Conservation (phyloP, 371 early-diverging fungal species). For the Capniomyces stellatus region DNA sequence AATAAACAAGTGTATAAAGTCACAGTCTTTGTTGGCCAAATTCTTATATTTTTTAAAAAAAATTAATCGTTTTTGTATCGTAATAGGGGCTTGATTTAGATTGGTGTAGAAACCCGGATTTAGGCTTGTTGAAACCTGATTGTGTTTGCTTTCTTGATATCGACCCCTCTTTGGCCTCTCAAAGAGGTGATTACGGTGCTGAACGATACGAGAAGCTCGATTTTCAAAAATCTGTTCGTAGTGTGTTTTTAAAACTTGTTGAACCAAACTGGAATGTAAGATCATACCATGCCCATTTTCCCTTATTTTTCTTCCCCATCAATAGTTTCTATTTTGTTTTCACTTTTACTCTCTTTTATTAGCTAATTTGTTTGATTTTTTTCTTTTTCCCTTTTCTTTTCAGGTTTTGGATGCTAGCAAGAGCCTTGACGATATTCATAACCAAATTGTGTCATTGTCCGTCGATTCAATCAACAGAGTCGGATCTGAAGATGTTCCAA, state of each 20-base stretch:
- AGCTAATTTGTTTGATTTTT: no score
- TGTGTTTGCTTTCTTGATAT: slow-evolving; percentile 81
- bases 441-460: no score
- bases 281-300: no score
- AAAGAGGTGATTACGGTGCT: slow-evolving; percentile 79
- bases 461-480: no score
- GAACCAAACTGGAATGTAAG: slow-evolving; percentile 4
- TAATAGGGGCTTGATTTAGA: slow-evolving; percentile 33
- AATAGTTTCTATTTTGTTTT: no score
- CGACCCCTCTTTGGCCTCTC: slow-evolving; percentile 47
- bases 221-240: slow-evolving; percentile 62
- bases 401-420: no score
- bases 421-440: no score
- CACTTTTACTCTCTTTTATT: no score
- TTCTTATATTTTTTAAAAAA: neutral
- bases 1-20: neutral
- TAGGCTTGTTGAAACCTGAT: slow-evolving; percentile 76
- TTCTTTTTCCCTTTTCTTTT: no score
- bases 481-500: no score
- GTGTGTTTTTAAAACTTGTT: slow-evolving; percentile 32
- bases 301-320: no score
- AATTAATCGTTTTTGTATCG: slow-evolving; percentile 26
- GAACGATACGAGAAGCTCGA: slow-evolving; percentile 88
- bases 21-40: neutral
- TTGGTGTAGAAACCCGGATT: slow-evolving; percentile 85